phyloP scores from a whole-genome alignment of 1,139 yeast species.

The Taphrina flavorubra region DNA sequence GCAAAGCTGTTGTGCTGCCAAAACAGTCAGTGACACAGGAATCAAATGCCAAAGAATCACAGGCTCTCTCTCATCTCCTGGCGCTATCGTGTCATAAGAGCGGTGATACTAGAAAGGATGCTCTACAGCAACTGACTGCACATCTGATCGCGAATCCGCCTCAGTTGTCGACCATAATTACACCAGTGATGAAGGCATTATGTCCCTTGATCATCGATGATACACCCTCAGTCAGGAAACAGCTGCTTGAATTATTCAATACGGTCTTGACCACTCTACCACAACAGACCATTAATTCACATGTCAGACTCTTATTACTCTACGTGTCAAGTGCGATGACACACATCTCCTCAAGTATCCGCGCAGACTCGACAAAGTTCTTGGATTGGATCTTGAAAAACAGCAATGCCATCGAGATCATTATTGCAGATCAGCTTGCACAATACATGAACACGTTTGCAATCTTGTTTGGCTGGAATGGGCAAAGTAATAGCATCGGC shows the following conservation, averaged over 20 bases:
- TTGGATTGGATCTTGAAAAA: constrained; percentile 60
- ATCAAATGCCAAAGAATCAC: constrained; percentile 29
- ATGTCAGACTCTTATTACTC: constrained; percentile 68
- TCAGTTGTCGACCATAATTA: constrained; percentile 38
- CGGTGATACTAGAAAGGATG: constrained; percentile 51
- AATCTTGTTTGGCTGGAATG: constrained; percentile 27
- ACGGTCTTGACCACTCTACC: constrained; percentile 14
- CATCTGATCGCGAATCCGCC: constrained; percentile 43
- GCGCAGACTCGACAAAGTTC: constrained; percentile 72
- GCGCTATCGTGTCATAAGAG: constrained; percentile 81
- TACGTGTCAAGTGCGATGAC: constrained; percentile 95
- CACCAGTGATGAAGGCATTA: constrained; percentile 61
- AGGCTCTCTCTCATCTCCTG: constrained; percentile 54
- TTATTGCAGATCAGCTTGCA: constrained; percentile 8
- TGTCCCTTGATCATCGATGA: constrained; percentile 68
- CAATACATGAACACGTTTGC: constrained; percentile 15
- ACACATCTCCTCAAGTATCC: constrained; percentile 75
- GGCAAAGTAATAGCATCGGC: constrained; percentile 5
- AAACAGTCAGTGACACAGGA: constrained; percentile 57
- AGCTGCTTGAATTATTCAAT: constrained; percentile 55
- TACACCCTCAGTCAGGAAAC: constrained; percentile 67
- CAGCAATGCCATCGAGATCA: constrained; percentile 44
- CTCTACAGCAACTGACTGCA: constrained; percentile 36
- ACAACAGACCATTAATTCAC: constrained; percentile 58
- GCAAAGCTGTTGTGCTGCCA: constrained; percentile 72